Conservation (phyloP, 2,329 filamentous ascomycete species). For the Diaporthe citriasiana region DNA sequence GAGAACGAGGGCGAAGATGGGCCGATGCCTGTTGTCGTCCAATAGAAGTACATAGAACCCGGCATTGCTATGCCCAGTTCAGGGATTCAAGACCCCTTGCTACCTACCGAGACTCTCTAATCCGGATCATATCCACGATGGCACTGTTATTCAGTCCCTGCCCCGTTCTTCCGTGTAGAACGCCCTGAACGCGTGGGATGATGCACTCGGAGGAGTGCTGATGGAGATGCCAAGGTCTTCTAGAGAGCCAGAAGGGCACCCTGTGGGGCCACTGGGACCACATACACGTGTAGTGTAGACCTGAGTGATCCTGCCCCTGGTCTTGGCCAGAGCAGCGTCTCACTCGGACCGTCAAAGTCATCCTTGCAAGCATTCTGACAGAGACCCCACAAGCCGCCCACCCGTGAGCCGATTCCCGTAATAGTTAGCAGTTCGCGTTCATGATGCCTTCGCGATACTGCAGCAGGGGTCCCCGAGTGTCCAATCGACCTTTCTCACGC, state of each 20-base stretch:
- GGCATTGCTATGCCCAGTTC: neutral
- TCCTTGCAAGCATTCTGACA: slow-evolving; percentile 8
- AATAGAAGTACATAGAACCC: neutral
- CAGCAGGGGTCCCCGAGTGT: neutral
- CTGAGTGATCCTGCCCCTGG: neutral
- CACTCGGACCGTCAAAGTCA: neutral
- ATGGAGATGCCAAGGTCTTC: neutral
- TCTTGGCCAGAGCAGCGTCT: slow-evolving; percentile 20
- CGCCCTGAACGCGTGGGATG: neutral
- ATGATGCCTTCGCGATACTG: slow-evolving; percentile 9
- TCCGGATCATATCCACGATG: too few relatives aligned
- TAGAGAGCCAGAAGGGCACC: neutral
- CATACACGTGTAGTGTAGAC: neutral
- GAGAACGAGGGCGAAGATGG: neutral
- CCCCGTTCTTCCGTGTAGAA: neutral
- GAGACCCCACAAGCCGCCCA: slow-evolving; percentile 23
- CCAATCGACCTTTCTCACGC: neutral
- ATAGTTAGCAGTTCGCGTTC: slow-evolving; percentile 21
- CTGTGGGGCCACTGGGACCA: neutral
- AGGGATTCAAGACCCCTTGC: neutral
- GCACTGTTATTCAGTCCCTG: neutral
- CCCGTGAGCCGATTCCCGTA: slow-evolving; percentile 20
- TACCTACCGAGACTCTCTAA: neutral
- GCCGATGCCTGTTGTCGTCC: neutral
- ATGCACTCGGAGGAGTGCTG: neutral